Base-by-base conservation (phyloP, 2,329 filamentous ascomycete genomes). In the Cordyceps javanica region DNA sequence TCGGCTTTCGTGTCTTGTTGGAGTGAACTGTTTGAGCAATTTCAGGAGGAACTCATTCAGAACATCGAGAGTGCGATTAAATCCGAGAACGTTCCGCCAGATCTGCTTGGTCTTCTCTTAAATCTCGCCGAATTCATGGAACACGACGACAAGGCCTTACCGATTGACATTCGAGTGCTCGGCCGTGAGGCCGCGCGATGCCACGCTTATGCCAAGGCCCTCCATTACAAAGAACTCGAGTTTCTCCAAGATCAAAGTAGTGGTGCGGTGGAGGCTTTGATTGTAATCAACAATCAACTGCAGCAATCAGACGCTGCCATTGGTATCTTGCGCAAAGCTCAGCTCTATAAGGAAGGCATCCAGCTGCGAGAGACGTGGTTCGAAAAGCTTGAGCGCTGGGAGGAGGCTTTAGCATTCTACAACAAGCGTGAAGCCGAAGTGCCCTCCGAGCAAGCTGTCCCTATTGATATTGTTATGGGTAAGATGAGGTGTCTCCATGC, bases 81-180 rank as follows among this genome's bases (percentile, higher is more conserved):
- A 56, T 97, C 93, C 3, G 89, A 93, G 54, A 93, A 97, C 65
- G 95, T 99, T 13, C 93, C 94, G 0, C 94, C 95, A 0, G 95
- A 99, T 71, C 88, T 99, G 63, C 78, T 99, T 9, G 93, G 96
- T 60, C 88, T 97, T 51, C 79, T 99, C 28, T 83, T 99, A 50
- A 99, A 99, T 67, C 81, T 99, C 52, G 94, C 94, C 23, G 94
- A 99, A 70, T 99, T 99, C 71, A 99, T 99, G 94, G 94, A 99
- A 70, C 94, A 99, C 68, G 95, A 99, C 66, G 94, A 99, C 71
- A 99, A 99, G 72, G 93, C 95, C 14, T 77, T 99, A 54, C 94
- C 94, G 2, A 99, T 99, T 61, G 95, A 99, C 68, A 97, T 99
- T 62, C 82, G 94, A 50, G 91, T 94, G 10, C 81, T 99, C 11